Conservation (phyloP, 257 asterid genomes). For the Perilla frutescens region DNA sequence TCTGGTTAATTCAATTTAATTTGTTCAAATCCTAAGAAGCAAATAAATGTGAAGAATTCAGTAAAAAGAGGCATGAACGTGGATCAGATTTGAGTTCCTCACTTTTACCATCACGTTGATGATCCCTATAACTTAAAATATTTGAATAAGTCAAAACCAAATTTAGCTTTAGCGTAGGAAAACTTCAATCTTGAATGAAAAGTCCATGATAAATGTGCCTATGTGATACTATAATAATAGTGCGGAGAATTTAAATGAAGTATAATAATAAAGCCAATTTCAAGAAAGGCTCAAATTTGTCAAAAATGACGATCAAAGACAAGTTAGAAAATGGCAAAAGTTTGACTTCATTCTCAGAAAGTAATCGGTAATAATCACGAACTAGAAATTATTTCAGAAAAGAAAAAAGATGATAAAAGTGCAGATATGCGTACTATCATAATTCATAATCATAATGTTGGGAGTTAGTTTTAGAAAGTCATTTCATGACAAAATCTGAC, state of each 20-base stretch:
- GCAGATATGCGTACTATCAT: not conserved
- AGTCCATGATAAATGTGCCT: not conserved
- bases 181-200: not conserved
- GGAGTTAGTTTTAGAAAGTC: not conserved
- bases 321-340: conserved; percentile 8
- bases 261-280: not conserved
- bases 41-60: not conserved
- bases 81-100: not conserved
- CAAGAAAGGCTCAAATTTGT: conserved; percentile 8
- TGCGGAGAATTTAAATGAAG: too few species aligned
- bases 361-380: conserved; percentile 1
- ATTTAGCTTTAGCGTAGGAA: too few species aligned
- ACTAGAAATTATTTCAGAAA: not conserved
- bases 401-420: not conserved
- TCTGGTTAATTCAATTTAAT: not conserved
- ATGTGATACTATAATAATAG: not conserved
- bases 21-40: not conserved
- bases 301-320: conserved; percentile 1
- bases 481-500: not conserved
- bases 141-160: not conserved
- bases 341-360: not conserved
- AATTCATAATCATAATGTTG: not conserved
- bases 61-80: not conserved
- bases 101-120: not conserved
- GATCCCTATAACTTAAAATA: not conserved